Conservation (phyloP, 2,329 filamentous ascomycete species). For the Pestalotiopsis sp. region DNA sequence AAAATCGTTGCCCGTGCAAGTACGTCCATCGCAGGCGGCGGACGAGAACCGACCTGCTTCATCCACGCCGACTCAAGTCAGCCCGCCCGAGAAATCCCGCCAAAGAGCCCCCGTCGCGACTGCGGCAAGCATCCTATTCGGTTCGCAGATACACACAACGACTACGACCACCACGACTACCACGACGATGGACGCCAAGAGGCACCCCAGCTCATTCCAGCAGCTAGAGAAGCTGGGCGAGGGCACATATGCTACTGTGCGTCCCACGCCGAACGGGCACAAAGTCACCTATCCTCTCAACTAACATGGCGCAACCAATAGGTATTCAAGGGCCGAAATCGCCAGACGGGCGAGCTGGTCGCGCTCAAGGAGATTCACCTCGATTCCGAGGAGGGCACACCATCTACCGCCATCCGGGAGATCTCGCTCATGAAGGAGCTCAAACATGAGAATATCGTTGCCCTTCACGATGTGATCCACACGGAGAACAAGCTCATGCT, state of each 20-base stretch:
- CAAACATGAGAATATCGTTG: conserved; percentile 98
- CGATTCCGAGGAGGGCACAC: conserved; percentile 96
- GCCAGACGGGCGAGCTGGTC: conserved; percentile 94
- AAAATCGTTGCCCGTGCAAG: conserved; percentile 3
- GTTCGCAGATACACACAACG: conserved; percentile 26
- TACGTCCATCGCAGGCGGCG: conserved; percentile 1
- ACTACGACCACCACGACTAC: background rate
- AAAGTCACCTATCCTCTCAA: background rate
- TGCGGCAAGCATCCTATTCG: conserved; percentile 42
- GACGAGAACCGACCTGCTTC: background rate
- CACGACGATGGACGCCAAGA: conserved; percentile 79
- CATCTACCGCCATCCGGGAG: conserved; percentile 95
- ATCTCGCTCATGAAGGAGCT: conserved; percentile 99
- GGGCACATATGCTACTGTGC: conserved; percentile 96
- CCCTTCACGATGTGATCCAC: conserved; percentile 97
- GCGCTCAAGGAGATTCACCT: conserved; percentile 98
- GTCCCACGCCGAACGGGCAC: conserved; percentile 29
- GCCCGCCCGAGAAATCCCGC: background rate
- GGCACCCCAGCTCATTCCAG: conserved; percentile 96
- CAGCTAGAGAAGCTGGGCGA: conserved; percentile 99
- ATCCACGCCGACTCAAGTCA: background rate
- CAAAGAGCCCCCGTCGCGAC: conserved; percentile 25
- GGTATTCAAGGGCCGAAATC: conserved; percentile 98
- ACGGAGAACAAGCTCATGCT: conserved; percentile 99
- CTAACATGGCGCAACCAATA: conserved; percentile 37